These are phyloP conservation scores for Dipodascus geniculatus DNA, from an alignment of 805 yeast species.

Conservation along the genomic window DNA sequence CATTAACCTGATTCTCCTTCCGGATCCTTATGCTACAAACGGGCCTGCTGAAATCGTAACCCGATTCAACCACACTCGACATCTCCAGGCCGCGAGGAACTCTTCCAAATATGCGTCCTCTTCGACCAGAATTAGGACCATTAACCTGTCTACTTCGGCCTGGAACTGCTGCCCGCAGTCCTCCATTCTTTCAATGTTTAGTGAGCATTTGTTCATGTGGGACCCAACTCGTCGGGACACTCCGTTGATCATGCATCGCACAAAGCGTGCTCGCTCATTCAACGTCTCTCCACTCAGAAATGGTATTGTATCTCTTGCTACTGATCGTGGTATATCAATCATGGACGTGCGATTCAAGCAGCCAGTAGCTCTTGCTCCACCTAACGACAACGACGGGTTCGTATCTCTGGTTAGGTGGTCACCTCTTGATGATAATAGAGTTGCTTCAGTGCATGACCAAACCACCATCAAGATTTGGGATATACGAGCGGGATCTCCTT, in stretches of 20 bases:
- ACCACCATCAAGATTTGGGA: slow-evolving; percentile 63
- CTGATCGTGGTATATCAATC: slow-evolving; percentile 58
- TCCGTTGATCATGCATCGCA: slow-evolving; percentile 44
- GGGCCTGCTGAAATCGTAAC: slow-evolving; percentile 61
- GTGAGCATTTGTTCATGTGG: slow-evolving; percentile 67
- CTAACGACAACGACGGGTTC: slow-evolving; percentile 21
- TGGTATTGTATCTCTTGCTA: slow-evolving; percentile 49
- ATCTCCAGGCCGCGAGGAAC: slow-evolving; percentile 28
- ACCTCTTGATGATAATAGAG: slow-evolving; percentile 41
- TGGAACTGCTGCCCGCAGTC: slow-evolving; percentile 36
- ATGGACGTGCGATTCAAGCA: slow-evolving; percentile 52
- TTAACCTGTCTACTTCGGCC: slow-evolving; percentile 28
- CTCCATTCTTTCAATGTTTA: slow-evolving; percentile 49
- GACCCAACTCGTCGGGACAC: slow-evolving; percentile 47
- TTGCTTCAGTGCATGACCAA: slow-evolving; percentile 53
- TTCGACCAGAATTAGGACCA: slow-evolving; percentile 24
- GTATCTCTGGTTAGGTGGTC: slow-evolving; percentile 52
- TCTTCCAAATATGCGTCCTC: slow-evolving; percentile 13
- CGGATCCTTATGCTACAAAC: slow-evolving; percentile 36
- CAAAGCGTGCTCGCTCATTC: slow-evolving; percentile 39
- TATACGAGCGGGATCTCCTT: slow-evolving; percentile 44
- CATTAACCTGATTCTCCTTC: slow-evolving; percentile 61
- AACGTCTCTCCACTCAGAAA: slow-evolving; percentile 37
- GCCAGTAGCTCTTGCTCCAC: slow-evolving; percentile 35
- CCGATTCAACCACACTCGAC: slow-evolving; percentile 69